phyloP scores from a whole-genome alignment of 2,329 filamentous ascomycete species.

The Chaetothyriales sp. region DNA sequence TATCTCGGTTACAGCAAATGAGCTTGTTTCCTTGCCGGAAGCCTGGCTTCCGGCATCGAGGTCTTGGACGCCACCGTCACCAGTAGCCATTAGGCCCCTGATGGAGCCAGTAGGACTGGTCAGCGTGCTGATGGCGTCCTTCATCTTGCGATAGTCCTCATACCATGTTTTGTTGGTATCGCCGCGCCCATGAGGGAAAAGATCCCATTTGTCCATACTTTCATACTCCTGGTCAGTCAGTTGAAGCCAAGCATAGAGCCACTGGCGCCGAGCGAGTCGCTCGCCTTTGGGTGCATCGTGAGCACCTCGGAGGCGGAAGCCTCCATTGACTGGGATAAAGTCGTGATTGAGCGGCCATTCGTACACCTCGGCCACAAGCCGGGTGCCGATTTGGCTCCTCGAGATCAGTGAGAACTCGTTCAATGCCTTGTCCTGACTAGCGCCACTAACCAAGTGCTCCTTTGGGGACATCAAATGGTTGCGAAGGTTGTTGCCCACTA shows the following conservation, averaged over 20 bases:
- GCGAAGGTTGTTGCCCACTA: conserved; percentile 1
- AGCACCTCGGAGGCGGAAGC: not conserved
- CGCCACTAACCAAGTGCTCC: not conserved
- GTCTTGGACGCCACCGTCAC: too few relatives aligned
- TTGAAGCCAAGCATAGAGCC: conserved; percentile 14
- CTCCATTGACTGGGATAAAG: not conserved
- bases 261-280: conserved; percentile 3
- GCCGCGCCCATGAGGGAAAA: conserved; percentile 10
- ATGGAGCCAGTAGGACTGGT: not conserved
- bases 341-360: conserved; percentile 7
- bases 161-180: conserved; percentile 1
- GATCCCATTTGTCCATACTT: conserved; percentile 14
- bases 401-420: conserved; percentile 2
- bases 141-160: not conserved
- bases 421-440: not conserved
- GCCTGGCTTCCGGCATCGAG: too few relatives aligned
- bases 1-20: too few relatives aligned
- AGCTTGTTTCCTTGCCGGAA: too few relatives aligned
- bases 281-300: not conserved
- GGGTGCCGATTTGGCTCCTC: conserved; percentile 9
- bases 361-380: conserved; percentile 10
- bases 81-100: too few relatives aligned
- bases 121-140: not conserved
- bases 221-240: conserved; percentile 8
- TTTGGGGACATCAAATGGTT: not conserved